These are phyloP conservation scores for Botrytis hyacinthi DNA, from an alignment of 2,329 filamentous ascomycete species.

Conservation along the genomic window DNA sequence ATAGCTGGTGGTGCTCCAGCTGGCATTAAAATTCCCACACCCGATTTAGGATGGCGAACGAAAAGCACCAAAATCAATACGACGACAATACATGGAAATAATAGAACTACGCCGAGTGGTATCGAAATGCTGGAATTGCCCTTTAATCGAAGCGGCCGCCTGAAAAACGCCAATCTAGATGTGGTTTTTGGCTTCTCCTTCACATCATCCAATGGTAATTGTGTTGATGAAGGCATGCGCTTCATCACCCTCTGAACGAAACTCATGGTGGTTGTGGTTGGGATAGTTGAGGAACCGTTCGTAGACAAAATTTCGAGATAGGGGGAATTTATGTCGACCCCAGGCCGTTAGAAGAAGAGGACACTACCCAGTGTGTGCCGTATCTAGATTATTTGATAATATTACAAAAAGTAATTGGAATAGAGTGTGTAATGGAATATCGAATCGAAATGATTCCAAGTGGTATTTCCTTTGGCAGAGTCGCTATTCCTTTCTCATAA, in stretches of 20 bases:
- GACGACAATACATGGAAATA: constrained; percentile 90
- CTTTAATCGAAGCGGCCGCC: constrained; percentile 80
- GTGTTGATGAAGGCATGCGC: constrained; percentile 48
- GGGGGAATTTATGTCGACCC: constrained; percentile 27
- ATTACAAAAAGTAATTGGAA: constrained; percentile 3
- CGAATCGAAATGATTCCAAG: background rate
- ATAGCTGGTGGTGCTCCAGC: constrained; percentile 85
- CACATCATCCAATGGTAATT: constrained; percentile 47
- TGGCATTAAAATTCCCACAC: constrained; percentile 81
- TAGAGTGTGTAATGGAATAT: background rate
- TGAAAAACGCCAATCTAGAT: constrained; percentile 72
- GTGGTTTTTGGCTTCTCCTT: constrained; percentile 43
- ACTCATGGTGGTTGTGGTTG: constrained; percentile 42
- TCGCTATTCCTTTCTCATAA: constrained; percentile 15
- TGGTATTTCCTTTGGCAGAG: constrained; percentile 1
- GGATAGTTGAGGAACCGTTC: constrained; percentile 17
- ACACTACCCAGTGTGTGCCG: constrained; percentile 10
- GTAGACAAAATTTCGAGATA: constrained; percentile 33
- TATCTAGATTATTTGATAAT: constrained; percentile 15
- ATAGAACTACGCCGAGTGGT: constrained; percentile 84
- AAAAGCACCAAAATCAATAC: constrained; percentile 88
- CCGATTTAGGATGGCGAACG: constrained; percentile 79
- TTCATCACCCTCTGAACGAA: constrained; percentile 54
- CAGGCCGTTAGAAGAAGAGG: constrained; percentile 24
- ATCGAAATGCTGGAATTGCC: constrained; percentile 92